Evolutionary conservation across 2,329 filamentous ascomycete species (phyloP), one percentile per base, ranked within the genome.

Genomic region (Calonectria hawksworthii): DNA sequence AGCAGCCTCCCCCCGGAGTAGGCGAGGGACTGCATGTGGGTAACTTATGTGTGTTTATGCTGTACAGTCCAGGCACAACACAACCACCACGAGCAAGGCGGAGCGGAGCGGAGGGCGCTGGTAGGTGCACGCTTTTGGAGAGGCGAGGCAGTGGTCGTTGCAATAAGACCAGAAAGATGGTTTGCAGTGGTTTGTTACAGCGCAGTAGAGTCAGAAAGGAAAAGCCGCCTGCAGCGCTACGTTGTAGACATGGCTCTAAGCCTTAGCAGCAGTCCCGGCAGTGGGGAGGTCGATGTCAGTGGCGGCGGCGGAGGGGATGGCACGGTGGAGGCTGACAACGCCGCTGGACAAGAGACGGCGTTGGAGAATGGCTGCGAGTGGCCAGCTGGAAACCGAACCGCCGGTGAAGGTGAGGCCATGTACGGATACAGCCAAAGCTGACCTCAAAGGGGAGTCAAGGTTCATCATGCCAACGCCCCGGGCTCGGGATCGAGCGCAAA

Each of bases 231-330:
- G 68, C 52, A 64, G 67, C 50, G 67, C 67, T 70, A 74, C 67
- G 72, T 74, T 70, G 66, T 72, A 72, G 63, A 61, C 32, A 41
- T 8, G 56, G 41, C 32, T 64, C 14, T 23, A 23, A 28, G 44
- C 11, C 54, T n/a, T 67, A 41, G 67, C 32, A 41, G 50, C 59
- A 23, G 67, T 51, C 28, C 41, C 38, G 54, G 54, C 70, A 38
- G 64, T 73, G 54, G 41, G 34, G 64, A 68, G 26, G 56, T 38
- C 44, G 36, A 66, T 61, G 56, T 41, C 32, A n/a, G 72, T 67
- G 72, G 72, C 72, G 72, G 67, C 72, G 72, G 72, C 67, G 68
- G 67, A 59, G 67, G 59, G 54, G 68, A 61, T 70, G 68, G 32
- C 47, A 28, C n/a, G 47, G 56, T 34, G 28, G 23, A 67, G 64